These are phyloP conservation scores for Penicillium sp. DNA, from an alignment of 2,329 filamentous ascomycete species.

Conservation along the genomic window DNA sequence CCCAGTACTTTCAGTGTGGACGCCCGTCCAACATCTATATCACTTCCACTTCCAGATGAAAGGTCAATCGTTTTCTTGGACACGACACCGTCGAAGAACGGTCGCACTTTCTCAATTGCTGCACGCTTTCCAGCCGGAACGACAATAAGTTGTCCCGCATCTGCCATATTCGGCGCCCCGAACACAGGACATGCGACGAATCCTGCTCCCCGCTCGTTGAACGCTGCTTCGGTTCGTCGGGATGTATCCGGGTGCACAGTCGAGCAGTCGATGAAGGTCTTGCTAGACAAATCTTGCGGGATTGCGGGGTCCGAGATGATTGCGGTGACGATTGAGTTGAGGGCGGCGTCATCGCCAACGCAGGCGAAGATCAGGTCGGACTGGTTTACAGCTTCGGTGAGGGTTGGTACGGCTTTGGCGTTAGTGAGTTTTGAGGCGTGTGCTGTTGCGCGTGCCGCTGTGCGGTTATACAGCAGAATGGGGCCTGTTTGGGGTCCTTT, in stretches of 20 bases:
- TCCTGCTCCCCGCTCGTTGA: conserved; percentile 59
- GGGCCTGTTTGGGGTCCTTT: conserved; percentile 72
- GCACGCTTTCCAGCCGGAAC: conserved; percentile 66
- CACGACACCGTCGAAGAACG: conserved; percentile 72
- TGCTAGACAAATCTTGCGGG: conserved; percentile 57
- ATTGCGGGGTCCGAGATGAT: conserved; percentile 44
- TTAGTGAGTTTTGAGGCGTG: conserved; percentile 60
- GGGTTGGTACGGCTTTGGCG: conserved; percentile 60
- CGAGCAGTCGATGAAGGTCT: conserved; percentile 82
- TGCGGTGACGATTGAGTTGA: conserved; percentile 60
- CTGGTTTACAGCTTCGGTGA: conserved; percentile 64
- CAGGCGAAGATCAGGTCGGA: conserved; percentile 81
- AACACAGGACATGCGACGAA: conserved; percentile 70
- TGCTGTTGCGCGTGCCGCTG: conserved; percentile 61
- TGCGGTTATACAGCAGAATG: conserved; percentile 78
- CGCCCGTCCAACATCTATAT: conserved; percentile 69
- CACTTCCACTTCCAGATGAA: conserved; percentile 44
- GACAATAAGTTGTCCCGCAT: conserved; percentile 67
- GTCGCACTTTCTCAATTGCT: conserved; percentile 62
- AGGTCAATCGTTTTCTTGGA: conserved; percentile 37
- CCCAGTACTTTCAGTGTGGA: conserved; percentile 76
- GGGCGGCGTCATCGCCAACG: conserved; percentile 72
- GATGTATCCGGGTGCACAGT: conserved; percentile 84
- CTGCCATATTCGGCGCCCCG: conserved; percentile 45
- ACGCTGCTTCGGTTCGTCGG: conserved; percentile 60